These are phyloP conservation scores for Suhomyces sp. DNA, from an alignment of 805 yeast genomes.

Conservation along the genomic window DNA sequence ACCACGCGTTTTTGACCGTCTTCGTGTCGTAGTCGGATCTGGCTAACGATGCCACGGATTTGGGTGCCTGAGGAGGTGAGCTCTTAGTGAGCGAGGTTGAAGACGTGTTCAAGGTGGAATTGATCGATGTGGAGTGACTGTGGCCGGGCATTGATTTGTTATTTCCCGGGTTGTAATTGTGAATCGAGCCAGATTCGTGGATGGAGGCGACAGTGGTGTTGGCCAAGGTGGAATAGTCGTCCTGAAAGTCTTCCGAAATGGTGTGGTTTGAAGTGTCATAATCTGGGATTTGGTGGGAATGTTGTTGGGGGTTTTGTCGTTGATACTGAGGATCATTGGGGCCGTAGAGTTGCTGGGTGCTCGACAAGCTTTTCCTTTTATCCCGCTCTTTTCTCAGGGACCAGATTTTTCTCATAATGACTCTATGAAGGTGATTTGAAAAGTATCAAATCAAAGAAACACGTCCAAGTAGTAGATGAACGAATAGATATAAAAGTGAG, in stretches of 20 bases:
- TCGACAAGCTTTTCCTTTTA: constrained; percentile 21
- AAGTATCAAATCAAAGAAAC: too few relatives aligned
- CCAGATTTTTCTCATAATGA: constrained; percentile 30
- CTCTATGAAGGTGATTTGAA: too few relatives aligned
- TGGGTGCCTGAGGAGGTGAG: constrained; percentile 5
- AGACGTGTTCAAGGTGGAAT: constrained; percentile 5
- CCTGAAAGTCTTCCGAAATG: constrained; percentile 8
- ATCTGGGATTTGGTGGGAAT: constrained; percentile 1
- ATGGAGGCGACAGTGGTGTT: constrained; percentile 4
- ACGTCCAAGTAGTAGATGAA: too few relatives aligned
- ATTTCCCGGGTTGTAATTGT: constrained; percentile 1
- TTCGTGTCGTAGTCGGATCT: constrained; percentile 33
- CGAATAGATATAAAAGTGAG: too few relatives aligned
- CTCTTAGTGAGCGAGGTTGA: not conserved
- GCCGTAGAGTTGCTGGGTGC: constrained; percentile 7
- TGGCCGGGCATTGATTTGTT: constrained; percentile 2
- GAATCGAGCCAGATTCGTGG: constrained; percentile 5
- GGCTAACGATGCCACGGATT: constrained; percentile 20
- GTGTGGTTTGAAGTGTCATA: constrained; percentile 5
- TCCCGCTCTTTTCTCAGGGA: constrained; percentile 25
- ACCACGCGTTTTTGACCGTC: constrained; percentile 35
- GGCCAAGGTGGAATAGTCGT: constrained; percentile 12
- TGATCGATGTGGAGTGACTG: constrained; percentile 7
- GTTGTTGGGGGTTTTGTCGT: constrained; percentile 4
- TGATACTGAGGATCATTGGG: not conserved